Conservation (phyloP, 2,329 filamentous ascomycete species). For the Phyllosticta citriasiana region DNA sequence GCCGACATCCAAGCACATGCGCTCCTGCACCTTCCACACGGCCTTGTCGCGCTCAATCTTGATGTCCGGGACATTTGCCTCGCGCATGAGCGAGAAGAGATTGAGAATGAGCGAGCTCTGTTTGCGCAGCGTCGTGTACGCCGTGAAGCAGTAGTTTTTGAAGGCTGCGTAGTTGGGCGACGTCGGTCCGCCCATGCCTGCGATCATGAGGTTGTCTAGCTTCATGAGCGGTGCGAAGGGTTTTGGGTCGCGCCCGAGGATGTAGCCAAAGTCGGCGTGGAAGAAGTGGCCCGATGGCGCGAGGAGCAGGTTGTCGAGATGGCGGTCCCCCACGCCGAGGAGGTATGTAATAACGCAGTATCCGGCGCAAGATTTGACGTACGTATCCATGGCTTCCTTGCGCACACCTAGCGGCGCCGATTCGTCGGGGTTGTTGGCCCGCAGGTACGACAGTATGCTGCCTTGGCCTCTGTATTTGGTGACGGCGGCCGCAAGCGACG, state of each 20-base stretch:
- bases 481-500: conserved; percentile 71
- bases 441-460: conserved; percentile 65
- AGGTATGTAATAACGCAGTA: conserved; percentile 99
- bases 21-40: conserved; percentile 86
- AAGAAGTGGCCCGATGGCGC: conserved; percentile 91
- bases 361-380: conserved; percentile 89
- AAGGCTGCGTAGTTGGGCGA: conserved; percentile 80
- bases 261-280: conserved; percentile 97
- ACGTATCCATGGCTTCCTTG: conserved; percentile 88
- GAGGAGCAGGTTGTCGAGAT: conserved; percentile 89
- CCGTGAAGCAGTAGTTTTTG: conserved; percentile 91
- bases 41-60: conserved; percentile 86
- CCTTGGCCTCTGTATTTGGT: conserved; percentile 63
- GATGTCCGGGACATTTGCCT: conserved; percentile 95
- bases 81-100: conserved; percentile 91
- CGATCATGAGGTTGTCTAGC: conserved; percentile 94
- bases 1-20: conserved; percentile 81
- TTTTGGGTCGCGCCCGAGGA: conserved; percentile 92
- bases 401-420: conserved; percentile 73
- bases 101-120: conserved; percentile 87
- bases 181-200: conserved; percentile 84
- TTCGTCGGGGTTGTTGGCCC: conserved; percentile 80
- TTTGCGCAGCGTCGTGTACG: conserved; percentile 84
- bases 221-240: conserved; percentile 97
- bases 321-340: conserved; percentile 87